Evolutionary conservation across 2,329 filamentous ascomycete genomes (phyloP).

Genomic region (Penicillium sp.): DNA sequence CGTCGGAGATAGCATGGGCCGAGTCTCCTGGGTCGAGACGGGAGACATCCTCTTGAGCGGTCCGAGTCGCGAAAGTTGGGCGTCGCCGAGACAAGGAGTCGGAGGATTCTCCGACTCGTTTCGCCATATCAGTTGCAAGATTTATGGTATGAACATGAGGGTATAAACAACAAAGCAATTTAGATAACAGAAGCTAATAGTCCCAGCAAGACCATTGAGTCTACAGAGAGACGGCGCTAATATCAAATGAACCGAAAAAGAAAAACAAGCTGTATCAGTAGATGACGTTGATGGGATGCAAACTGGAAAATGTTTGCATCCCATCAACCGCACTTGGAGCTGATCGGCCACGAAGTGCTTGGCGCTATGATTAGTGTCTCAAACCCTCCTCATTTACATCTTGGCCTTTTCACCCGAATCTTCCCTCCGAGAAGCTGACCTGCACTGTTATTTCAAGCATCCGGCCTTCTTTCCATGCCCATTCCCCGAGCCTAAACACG

Average conservation of each 20-base stretch:
- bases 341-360: conserved; percentile 15
- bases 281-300: conserved; percentile 23
- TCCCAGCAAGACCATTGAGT: conserved; percentile 1
- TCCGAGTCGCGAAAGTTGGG: conserved; percentile 42
- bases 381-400: conserved; percentile 7
- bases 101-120: conserved; percentile 21
- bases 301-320: conserved; percentile 32
- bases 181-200: not conserved
- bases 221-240: not conserved
- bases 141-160: conserved; percentile 4
- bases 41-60: conserved; percentile 39
- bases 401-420: conserved; percentile 1
- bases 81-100: conserved; percentile 36
- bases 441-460: not conserved
- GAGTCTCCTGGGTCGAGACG: conserved; percentile 37
- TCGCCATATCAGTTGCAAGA: conserved; percentile 23
- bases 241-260: not conserved
- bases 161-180: not conserved
- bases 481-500: not conserved
- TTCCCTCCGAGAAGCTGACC: not conserved
- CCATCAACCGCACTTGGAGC: conserved; percentile 17
- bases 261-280: not conserved
- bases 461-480: not conserved
- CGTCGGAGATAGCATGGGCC: conserved; percentile 19
- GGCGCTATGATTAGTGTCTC: conserved; percentile 5